Evolutionary conservation across 2,329 filamentous ascomycete species (phyloP).

Genomic region (Neonectria ditissima): DNA sequence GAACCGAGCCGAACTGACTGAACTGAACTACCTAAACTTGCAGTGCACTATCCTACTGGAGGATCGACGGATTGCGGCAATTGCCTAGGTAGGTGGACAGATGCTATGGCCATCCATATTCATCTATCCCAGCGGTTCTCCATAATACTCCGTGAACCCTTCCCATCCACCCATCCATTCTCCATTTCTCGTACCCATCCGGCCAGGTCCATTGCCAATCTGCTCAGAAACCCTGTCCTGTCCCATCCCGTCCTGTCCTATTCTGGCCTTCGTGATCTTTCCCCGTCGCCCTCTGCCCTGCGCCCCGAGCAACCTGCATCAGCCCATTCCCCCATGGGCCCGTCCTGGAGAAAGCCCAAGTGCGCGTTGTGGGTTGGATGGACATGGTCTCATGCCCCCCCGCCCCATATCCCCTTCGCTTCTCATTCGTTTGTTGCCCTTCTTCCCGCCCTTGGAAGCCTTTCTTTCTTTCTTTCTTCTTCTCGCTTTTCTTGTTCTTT

Average conservation of each 20-base stretch:
- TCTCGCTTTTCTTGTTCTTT: conserved; percentile 24
- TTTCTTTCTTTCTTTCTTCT: neutral
- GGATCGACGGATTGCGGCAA: no score
- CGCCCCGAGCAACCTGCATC: conserved; percentile 38
- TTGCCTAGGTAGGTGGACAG: no score
- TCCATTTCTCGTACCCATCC: conserved; percentile 2
- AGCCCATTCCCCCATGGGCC: conserved; percentile 39
- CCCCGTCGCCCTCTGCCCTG: conserved; percentile 27
- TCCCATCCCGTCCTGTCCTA: conserved; percentile 17
- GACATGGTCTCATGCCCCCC: conserved; percentile 21
- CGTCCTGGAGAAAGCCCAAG: conserved; percentile 26
- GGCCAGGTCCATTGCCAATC: conserved; percentile 22
- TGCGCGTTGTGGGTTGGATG: no score
- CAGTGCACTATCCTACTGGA: no score
- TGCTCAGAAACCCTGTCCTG: conserved; percentile 11
- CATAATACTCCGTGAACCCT: no score
- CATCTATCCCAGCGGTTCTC: no score
- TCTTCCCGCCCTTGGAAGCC: no score
- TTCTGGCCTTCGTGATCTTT: conserved; percentile 12
- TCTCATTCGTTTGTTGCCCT: conserved; percentile 2
- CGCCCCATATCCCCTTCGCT: neutral
- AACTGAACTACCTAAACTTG: no score
- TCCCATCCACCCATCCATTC: no score
- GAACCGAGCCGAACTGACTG: no score
- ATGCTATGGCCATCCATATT: no score